Base-by-base conservation (phyloP, 345 rosid species). In the Litchi chinensis region DNA sequence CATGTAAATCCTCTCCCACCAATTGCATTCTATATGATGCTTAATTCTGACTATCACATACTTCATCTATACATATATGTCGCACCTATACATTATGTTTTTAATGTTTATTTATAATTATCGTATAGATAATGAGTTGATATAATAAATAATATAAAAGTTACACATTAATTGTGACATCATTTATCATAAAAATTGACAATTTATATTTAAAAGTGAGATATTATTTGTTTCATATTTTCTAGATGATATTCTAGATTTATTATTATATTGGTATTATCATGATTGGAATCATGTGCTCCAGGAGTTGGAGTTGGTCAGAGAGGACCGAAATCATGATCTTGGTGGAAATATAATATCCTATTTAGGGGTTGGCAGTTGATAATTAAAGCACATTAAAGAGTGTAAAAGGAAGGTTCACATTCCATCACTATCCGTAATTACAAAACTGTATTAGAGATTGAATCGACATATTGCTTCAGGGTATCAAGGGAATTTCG, bases 211-310 rank as follows among this genome's bases (percentile, higher is more conserved):
- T 46, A 11, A 4, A 46, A 46, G 52, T 6, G 52, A 46, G 5
- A 46, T 46, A 46, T 52, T 50, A 50, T 50, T 50, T 0, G 3
- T 10, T 24, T 9, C 66, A 24, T 66, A 57, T 4, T 46, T 46
- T 46, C 52, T 6, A 7, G 12, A 46, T 46, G 52, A 46, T 46
- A 46, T 46, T 46, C 8, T 46, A 46, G 8, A 46, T 46, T 26
- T 26, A 26, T 26, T 26, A 46, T 43, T n/a, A n/a, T n/a, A n/a
- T n/a, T n/a, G n/a, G n/a, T n/a, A n/a, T n/a, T n/a, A n/a, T n/a
- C n/a, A n/a, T n/a, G n/a, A n/a, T n/a, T n/a, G n/a, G n/a, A n/a
- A 81, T 81, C 80, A 54, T 76, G 65, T 80, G 76, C 76, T 79
- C 70, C 24, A 32, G 67, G 48, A 18, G 62, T 40, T 32, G 52